Evolutionary conservation across 2,329 filamentous ascomycete genomes (phyloP).

Genomic region (Bretziella fagacearum): DNA sequence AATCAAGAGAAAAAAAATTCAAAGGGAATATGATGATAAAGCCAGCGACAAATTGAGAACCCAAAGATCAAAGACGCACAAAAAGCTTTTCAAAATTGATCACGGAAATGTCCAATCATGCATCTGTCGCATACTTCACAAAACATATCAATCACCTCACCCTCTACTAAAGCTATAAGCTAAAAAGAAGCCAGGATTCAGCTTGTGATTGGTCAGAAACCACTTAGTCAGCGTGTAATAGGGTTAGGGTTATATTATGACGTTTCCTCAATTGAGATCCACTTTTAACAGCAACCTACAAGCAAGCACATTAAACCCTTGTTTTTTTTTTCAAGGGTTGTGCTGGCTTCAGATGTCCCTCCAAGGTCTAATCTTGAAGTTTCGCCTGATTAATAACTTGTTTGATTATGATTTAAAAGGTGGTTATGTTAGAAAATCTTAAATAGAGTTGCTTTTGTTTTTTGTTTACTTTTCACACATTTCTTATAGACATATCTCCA

Average conservation of each 20-base stretch:
- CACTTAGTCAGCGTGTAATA: slow-evolving; percentile 4
- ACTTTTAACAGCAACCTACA: neutral
- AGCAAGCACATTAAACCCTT: neutral
- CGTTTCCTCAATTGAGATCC: no score
- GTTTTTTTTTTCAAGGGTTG: slow-evolving; percentile 3
- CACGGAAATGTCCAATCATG: neutral
- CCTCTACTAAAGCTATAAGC: neutral
- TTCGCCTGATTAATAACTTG: neutral
- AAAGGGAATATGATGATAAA: neutral
- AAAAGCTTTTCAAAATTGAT: neutral
- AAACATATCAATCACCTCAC: neutral
- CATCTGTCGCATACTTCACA: neutral
- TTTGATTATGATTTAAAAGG: neutral
- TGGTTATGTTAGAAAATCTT: neutral
- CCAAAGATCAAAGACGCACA: no score
- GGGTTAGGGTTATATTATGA: neutral
- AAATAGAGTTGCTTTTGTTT: neutral
- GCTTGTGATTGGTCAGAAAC: neutral
- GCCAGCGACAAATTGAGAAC: no score
- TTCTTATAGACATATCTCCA: neutral
- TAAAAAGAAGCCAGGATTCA: slow-evolving; percentile 4
- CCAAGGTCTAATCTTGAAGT: neutral
- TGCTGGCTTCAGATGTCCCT: neutral
- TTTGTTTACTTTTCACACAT: neutral
- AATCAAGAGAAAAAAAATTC: neutral